Percentiles rank a stretch among this genome's conserved stretches.
phyloP scores from a whole-genome alignment of 495 filamentous ascomycete genomes.

The Neurospora sp. region DNA sequence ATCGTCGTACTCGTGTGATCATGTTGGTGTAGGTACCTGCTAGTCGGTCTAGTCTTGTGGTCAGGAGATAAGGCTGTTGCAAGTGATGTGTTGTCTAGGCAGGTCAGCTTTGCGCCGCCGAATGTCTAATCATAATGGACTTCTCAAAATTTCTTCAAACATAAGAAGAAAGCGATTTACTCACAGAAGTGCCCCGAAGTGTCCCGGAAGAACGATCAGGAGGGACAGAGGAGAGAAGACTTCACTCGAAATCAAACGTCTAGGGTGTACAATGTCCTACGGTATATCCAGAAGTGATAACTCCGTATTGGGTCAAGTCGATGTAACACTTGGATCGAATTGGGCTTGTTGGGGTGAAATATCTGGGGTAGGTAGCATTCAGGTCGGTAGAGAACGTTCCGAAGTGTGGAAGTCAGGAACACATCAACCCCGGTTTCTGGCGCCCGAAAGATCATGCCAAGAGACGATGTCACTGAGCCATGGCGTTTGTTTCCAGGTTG shows the following conservation, averaged over 20 bases:
- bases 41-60: no score
- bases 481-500: not conserved
- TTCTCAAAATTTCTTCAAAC: fast-evolving
- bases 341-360: not conserved
- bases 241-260: not conserved
- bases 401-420: not conserved
- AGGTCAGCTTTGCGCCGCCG: not conserved
- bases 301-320: not conserved
- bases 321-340: not conserved
- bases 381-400: not conserved
- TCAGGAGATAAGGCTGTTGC: not conserved
- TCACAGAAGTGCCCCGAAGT: not conserved
- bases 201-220: not conserved
- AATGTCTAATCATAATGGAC: not conserved
- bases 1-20: not conserved
- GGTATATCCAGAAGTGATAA: not conserved
- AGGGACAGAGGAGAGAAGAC: not conserved
- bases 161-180: not conserved
- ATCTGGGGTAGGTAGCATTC: not conserved
- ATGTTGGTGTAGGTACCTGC: not conserved
- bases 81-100: not conserved
- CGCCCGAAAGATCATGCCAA: not conserved
- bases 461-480: not conserved
- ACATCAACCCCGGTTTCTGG: not conserved
- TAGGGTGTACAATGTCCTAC: not conserved